A percentile compares a stretch with the other conserved stretches of the same genome.
Evolutionary conservation across 306 rosid species (phyloP).

Genomic region (Gynostemma pentaphyllum): DNA sequence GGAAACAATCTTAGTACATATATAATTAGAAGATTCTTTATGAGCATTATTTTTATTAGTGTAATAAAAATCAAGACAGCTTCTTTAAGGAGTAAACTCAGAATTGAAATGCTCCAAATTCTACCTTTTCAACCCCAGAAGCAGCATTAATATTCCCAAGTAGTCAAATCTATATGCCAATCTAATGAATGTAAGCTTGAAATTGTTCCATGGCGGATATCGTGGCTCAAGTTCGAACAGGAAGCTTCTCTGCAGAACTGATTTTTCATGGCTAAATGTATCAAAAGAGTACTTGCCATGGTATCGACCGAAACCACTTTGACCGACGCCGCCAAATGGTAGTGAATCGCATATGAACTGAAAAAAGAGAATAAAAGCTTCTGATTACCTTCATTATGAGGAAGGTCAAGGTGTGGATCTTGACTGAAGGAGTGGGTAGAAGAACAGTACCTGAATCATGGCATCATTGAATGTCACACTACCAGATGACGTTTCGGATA

Average conservation of each 20-base stretch:
- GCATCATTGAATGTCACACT: conserved; percentile 68
- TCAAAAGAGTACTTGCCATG: conserved; percentile 87
- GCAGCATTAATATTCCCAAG: conserved; percentile 32
- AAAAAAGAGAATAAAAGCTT: conserved; percentile 19
- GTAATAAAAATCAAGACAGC: neutral
- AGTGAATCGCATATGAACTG: conserved; percentile 41
- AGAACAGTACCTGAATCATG: conserved; percentile 53
- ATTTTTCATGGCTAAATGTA: conserved; percentile 85
- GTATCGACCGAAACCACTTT: conserved; percentile 83
- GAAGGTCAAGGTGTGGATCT: neutral
- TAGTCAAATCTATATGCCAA: conserved; percentile 55
- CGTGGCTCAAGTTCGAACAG: conserved; percentile 64
- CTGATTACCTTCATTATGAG: neutral
- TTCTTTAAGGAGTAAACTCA: neutral
- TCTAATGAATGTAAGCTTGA: conserved; percentile 59
- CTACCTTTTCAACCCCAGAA: conserved; percentile 41
- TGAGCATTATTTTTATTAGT: no score
- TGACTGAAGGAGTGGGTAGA: neutral
- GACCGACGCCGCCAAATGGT: conserved; percentile 52
- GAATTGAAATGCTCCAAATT: neutral
- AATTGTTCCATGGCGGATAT: conserved; percentile 74
- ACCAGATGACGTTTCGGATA: conserved; percentile 81
- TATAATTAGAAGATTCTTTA: no score
- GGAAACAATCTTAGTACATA: no score
- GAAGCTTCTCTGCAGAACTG: conserved; percentile 47